A percentile compares a stretch with the other conserved stretches of the same genome.
These are phyloP conservation scores for Aspergillus fumigatus DNA, from an alignment of 2,329 filamentous ascomycete species.

Conservation along the genomic window DNA sequence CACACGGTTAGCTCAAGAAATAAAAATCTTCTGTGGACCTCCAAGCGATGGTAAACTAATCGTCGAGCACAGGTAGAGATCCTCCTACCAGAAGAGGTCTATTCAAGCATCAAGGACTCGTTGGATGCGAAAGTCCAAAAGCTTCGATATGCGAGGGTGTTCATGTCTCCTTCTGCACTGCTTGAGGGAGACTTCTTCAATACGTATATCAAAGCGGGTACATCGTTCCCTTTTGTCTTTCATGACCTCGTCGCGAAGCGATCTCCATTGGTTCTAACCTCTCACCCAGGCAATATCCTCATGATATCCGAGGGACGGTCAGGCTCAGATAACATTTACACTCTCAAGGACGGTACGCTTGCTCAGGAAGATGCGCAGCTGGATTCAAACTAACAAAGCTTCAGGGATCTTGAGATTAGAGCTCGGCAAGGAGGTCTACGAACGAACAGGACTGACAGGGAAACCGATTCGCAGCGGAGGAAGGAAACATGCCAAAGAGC, in stretches of 20 bases:
- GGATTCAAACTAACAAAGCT: not conserved
- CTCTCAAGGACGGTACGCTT: conserved; percentile 60
- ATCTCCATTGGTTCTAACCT: not conserved
- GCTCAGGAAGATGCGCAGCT: not conserved
- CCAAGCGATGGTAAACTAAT: conserved; percentile 35
- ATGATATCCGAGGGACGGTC: conserved; percentile 78
- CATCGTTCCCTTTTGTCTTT: not conserved
- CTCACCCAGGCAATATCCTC: conserved; percentile 62
- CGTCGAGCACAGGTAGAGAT: conserved; percentile 52
- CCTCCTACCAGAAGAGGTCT: conserved; percentile 63
- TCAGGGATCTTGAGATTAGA: conserved; percentile 69
- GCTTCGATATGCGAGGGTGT: conserved; percentile 61
- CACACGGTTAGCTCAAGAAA: conserved; percentile 53
- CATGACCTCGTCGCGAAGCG: not conserved
- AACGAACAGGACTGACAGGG: conserved; percentile 75
- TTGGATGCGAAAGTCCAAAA: conserved; percentile 42
- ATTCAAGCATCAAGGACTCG: conserved; percentile 51
- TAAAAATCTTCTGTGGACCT: not conserved
- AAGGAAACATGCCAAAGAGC: conserved; percentile 61
- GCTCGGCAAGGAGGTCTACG: conserved; percentile 75
- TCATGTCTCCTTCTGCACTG: conserved; percentile 67
- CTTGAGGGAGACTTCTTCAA: conserved; percentile 73
- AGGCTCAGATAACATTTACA: conserved; percentile 68
- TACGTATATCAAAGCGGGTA: conserved; percentile 78
- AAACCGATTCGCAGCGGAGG: conserved; percentile 57